Conservation (phyloP, 2,329 filamentous ascomycete genomes). For the Mycogone perniciosa region DNA sequence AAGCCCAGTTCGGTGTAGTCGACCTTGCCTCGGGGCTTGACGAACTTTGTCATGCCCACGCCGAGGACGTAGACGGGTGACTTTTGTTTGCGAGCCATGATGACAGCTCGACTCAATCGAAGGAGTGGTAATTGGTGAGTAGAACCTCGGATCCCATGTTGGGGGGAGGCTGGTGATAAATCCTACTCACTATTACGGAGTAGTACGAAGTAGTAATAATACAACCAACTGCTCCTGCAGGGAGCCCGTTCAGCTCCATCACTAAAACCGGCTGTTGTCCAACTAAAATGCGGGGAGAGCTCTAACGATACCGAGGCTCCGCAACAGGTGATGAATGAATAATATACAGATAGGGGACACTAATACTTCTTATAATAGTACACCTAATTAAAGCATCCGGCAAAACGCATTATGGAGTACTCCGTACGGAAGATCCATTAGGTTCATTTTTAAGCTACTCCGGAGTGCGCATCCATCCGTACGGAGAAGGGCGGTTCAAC, state of each 20-base stretch:
- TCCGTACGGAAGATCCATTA: background rate
- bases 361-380: too few species aligned
- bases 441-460: too few species aligned
- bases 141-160: background rate
- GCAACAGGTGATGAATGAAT: too few species aligned
- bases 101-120: constrained; percentile 10
- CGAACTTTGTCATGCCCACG: constrained; percentile 99
- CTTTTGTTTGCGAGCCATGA: constrained; percentile 46
- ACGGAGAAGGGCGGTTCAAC: background rate
- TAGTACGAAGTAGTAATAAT: too few species aligned
- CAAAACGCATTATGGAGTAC: background rate
- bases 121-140: background rate
- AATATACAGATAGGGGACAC: too few species aligned
- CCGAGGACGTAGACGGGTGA: constrained; percentile 76
- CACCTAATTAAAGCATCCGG: too few species aligned
- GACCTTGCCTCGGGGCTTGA: constrained; percentile 89
- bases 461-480: too few species aligned
- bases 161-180: too few species aligned
- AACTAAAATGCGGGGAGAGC: constrained; percentile 2
- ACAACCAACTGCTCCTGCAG: background rate
- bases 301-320: constrained; percentile 3
- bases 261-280: too few species aligned
- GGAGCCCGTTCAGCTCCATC: background rate
- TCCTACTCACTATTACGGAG: too few species aligned
- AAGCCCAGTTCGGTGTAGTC: constrained; percentile 94